A percentile compares a stretch with the other conserved stretches of the same genome.
These are phyloP conservation scores for Chaetomium cochliodes DNA, from an alignment of 495 filamentous ascomycete species.

Conservation along the genomic window DNA sequence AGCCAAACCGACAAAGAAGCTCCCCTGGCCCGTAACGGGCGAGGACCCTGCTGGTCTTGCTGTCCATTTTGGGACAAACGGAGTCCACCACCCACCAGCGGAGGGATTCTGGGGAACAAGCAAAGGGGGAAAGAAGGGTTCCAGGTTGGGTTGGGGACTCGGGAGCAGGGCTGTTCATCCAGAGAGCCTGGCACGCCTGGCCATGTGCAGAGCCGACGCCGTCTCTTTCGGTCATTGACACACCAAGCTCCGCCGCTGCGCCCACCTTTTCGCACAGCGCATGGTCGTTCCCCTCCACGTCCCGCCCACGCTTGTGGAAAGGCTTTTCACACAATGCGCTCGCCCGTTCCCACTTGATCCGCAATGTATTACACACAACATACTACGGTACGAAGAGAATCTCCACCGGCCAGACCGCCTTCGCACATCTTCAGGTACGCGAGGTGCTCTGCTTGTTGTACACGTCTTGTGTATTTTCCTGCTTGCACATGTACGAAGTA, in stretches of 20 bases:
- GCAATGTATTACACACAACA: conserved; percentile 27
- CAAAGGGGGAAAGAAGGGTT: not conserved
- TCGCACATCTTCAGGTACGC: conserved; percentile 6
- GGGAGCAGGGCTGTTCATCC: conserved; percentile 7
- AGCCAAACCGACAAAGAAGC: too few species aligned
- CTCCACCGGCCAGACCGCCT: conserved; percentile 17
- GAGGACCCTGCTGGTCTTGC: conserved; percentile 11
- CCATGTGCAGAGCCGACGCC: conserved; percentile 3
- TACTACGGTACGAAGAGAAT: conserved; percentile 6
- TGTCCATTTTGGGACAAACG: conserved; percentile 16
- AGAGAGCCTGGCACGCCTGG: not conserved
- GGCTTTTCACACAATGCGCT: conserved; percentile 21
- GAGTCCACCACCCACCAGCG: conserved; percentile 4
- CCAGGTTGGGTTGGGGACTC: not conserved
- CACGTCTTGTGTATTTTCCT: too few species aligned
- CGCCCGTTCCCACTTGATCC: conserved; percentile 23
- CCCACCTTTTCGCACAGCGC: conserved; percentile 21
- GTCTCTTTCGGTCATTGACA: conserved; percentile 17
- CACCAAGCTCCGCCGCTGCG: conserved; percentile 6
- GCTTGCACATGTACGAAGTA: too few species aligned
- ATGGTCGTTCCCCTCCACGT: conserved; percentile 29
- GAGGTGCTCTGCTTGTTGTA: not conserved
- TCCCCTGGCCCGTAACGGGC: not conserved
- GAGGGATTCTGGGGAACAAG: conserved; percentile 8
- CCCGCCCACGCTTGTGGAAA: conserved; percentile 33